Evolutionary conservation across 129 eudicot species (phyloP).

Genomic region (Gnaphalium uliginosum): DNA sequence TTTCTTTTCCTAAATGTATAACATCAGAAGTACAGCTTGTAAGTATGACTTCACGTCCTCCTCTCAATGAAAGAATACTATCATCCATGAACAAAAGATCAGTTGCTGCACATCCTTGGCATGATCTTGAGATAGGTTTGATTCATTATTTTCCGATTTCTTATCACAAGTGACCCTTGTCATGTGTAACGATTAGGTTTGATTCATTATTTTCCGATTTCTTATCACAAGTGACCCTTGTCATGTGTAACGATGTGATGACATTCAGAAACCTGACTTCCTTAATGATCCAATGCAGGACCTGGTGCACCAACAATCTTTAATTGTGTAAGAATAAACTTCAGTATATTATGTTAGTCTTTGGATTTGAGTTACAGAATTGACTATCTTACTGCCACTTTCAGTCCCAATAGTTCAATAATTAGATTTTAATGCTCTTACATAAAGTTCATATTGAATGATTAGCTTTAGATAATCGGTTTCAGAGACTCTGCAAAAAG

Average conservation of each 20-base stretch:
- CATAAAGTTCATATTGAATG: neutral
- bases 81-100: conserved; percentile 85
- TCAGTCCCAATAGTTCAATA: neutral
- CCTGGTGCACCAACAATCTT: conserved; percentile 81
- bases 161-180: neutral
- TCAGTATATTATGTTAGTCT: neutral
- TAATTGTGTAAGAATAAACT: conserved; percentile 66
- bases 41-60: conserved; percentile 60
- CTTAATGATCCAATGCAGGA: conserved; percentile 52
- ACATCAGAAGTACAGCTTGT: conserved; percentile 22
- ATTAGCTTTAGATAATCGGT: neutral
- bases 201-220: neutral
- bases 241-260: conserved; percentile 10
- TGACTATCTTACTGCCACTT: neutral
- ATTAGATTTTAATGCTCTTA: neutral
- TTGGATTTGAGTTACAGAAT: neutral
- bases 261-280: conserved; percentile 12
- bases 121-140: conserved; percentile 88
- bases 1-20: conserved; percentile 14
- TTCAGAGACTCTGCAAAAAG: neutral
- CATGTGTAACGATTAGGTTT: no score
- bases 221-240: neutral
- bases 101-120: conserved; percentile 99
- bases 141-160: neutral
- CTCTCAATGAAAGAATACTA: conserved; percentile 80